Percentiles rank a stretch among this genome's conserved stretches.
Evolutionary conservation across 495 filamentous ascomycete genomes (phyloP).

Genomic region (Oleoguttula mirabilis): DNA sequence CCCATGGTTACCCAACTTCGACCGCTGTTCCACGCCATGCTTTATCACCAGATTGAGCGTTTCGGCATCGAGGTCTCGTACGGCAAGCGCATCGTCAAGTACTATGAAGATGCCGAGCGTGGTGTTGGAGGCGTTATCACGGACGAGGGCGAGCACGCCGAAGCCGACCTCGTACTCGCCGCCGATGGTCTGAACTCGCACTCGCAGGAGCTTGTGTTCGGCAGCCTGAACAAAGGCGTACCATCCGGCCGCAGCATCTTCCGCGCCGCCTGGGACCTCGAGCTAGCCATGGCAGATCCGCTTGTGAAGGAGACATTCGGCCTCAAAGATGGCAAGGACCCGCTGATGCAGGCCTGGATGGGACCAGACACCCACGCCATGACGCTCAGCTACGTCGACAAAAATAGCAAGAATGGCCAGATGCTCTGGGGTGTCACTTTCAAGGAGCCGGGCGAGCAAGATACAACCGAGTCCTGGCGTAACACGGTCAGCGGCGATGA

Average conservation of each 20-base stretch:
- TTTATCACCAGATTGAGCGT: constrained; percentile 37
- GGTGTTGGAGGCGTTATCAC: constrained; percentile 36
- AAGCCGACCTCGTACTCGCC: constrained; percentile 45
- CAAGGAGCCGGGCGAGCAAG: constrained; percentile 26
- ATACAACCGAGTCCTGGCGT: constrained; percentile 36
- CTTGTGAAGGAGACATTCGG: constrained; percentile 29
- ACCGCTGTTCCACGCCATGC: constrained; percentile 44
- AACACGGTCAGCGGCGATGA: constrained; percentile 41
- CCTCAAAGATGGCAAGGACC: constrained; percentile 20
- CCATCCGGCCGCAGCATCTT: constrained; percentile 41
- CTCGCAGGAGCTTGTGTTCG: constrained; percentile 37
- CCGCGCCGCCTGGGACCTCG: constrained; percentile 38
- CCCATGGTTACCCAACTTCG: constrained; percentile 27
- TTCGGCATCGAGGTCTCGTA: constrained; percentile 40
- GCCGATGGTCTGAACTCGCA: constrained; percentile 46
- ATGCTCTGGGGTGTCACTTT: constrained; percentile 46
- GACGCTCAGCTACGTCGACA: constrained; percentile 23
- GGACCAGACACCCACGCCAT: constrained; percentile 10
- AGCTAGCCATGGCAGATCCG: constrained; percentile 20
- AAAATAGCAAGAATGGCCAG: constrained; percentile 22
- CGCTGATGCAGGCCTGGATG: constrained; percentile 4
- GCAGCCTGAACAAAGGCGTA: constrained; percentile 16
- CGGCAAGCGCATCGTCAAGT: constrained; percentile 34
- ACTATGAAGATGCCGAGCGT: constrained; percentile 35
- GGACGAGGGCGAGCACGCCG: constrained; percentile 35